Conservation (phyloP, 805 yeast species). For the Ascoidea tarda region DNA sequence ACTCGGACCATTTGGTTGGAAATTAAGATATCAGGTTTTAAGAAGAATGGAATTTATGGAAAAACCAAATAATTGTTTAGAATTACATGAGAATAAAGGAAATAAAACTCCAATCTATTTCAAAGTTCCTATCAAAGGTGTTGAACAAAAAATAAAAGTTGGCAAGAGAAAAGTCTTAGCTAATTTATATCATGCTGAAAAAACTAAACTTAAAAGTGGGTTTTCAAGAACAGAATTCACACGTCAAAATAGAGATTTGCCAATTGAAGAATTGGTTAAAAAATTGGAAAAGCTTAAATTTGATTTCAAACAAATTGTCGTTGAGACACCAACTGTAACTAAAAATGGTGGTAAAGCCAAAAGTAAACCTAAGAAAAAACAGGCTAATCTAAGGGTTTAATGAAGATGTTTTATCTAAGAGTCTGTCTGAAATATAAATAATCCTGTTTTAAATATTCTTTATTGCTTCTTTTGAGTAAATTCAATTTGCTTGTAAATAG, state of each 20-base stretch:
- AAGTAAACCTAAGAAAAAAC: too few species aligned
- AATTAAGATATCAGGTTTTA: slow-evolving; percentile 63
- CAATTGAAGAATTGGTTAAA: slow-evolving; percentile 33
- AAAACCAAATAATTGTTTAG: slow-evolving; percentile 23
- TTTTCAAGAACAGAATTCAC: slow-evolving; percentile 35
- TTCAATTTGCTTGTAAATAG: too few species aligned
- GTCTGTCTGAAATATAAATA: too few species aligned
- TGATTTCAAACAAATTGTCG: slow-evolving; percentile 8
- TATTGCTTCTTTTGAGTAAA: too few species aligned
- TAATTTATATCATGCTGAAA: slow-evolving; percentile 36
- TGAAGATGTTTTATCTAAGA: too few species aligned
- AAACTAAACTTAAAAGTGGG: slow-evolving; percentile 24
- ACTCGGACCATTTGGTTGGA: slow-evolving; percentile 89
- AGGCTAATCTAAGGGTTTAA: too few species aligned
- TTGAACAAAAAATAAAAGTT: slow-evolving; percentile 31
- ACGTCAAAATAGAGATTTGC: slow-evolving; percentile 25
- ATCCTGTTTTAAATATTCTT: too few species aligned
- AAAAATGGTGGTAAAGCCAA: too few species aligned
- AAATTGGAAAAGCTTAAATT: slow-evolving; percentile 30
- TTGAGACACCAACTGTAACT: not conserved
- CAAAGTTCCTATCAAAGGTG: slow-evolving; percentile 26
- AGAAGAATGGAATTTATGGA: slow-evolving; percentile 24
- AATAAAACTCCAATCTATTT: slow-evolving; percentile 30
- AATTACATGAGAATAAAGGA: slow-evolving; percentile 18
- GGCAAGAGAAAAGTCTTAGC: slow-evolving; percentile 54